Base-by-base conservation (phyloP, 2,329 filamentous ascomycete species). In the Colletotrichum sp. region DNA sequence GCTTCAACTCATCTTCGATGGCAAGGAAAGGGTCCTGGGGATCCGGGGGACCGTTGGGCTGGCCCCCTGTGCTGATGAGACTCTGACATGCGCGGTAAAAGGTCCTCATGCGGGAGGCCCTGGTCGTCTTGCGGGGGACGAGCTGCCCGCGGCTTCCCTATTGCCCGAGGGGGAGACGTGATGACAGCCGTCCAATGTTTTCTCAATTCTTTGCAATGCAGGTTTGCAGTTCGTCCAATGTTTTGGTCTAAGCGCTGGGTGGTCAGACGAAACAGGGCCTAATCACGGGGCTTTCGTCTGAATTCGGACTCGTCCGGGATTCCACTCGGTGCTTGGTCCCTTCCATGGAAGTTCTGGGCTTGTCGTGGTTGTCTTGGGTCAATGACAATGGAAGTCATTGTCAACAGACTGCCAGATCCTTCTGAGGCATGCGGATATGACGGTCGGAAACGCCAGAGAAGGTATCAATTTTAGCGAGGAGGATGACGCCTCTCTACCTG, bases 31-130 rank as follows among this genome's bases (percentile, higher is more conserved):
- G 43, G 58, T 64, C 61, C 43, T 24, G 64, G 73, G 28, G 28
- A 36, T 26, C 21, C 62, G 62, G 21, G 26, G 26, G 18, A 62
- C 32, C 38, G 30, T 55, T 72, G 21, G 32, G 36, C 55, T 15
- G 30, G 26, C 56, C 18, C 73, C 73, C 70, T 75, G 73, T 34
- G 58, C 30, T 60, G 56, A 72, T 64, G 73, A 73, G 26, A 73
- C 34, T 58, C 56, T 73, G 64, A 52, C 73, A 52, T 73, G 64
- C 68, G 56, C 34, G 36, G 34, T 24, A 68, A 69, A 73, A 52
- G 30, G n/a, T 38, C 66, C 58, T 73, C 67, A 36, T 24, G 18
- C 66, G 21, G 26, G 16, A 55, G 24, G 43, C 62, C 64, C 64
- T 72, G 70, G 58, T 36, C 48, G 43, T 21, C 30, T 52, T 28